Percentiles rank a stretch among this genome's conserved stretches.
Conservation (phyloP, 139 green algal species). For the Chlamydomonas sphaeroides region DNA sequence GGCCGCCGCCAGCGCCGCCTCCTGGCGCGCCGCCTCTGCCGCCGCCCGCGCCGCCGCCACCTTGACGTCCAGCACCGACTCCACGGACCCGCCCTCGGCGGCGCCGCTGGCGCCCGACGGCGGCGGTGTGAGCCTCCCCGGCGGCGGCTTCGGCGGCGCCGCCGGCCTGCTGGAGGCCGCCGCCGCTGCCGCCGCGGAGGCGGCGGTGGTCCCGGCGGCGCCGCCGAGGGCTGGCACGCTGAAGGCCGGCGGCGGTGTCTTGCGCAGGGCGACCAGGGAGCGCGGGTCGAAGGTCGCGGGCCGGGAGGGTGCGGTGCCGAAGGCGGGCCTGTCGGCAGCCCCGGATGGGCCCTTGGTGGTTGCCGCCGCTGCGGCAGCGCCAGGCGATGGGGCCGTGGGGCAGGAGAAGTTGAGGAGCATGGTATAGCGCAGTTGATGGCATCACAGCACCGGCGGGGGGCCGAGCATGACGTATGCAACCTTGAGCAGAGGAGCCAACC, state of each 20-base stretch:
- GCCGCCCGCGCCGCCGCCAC: constrained; percentile 11
- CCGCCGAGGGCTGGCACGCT: no score
- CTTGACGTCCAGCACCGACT: background rate
- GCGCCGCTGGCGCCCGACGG: background rate
- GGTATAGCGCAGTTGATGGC: no score
- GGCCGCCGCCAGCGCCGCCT: constrained; percentile 32
- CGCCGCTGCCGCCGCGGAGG: background rate
- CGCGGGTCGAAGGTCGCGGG: background rate
- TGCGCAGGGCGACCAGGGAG: constrained; percentile 8
- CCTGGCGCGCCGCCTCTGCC: constrained; percentile 24
- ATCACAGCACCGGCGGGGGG: no score
- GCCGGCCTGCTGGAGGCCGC: background rate
- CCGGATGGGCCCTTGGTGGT: no score
- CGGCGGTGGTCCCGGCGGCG: no score
- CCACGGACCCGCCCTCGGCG: no score
- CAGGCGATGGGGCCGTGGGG: no score
- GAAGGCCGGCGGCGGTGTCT: constrained; percentile 22
- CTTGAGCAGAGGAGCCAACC: no score
- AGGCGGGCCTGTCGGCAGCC: no score
- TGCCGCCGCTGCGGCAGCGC: no score
- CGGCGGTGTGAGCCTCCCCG: background rate
- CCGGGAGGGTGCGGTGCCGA: background rate
- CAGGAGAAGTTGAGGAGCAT: no score
- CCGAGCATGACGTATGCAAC: no score
- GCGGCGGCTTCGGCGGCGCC: background rate